Evolutionary conservation across 306 rosid genomes (phyloP).

Genomic region (Ammopiptanthus mongolicus): DNA sequence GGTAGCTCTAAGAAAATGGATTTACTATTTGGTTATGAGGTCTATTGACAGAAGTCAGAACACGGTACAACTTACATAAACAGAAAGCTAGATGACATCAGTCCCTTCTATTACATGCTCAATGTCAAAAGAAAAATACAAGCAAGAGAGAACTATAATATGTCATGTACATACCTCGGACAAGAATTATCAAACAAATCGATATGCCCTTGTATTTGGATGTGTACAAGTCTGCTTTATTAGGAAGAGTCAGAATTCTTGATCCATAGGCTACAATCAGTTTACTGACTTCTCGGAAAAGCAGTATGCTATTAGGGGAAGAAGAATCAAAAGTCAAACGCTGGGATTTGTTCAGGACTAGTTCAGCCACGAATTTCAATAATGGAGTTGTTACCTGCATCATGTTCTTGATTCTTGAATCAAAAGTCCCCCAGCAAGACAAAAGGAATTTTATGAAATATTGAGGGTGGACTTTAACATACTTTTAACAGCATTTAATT

Average conservation of each 20-base stretch:
- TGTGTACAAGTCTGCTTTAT: constrained; percentile 65
- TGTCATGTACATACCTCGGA: constrained; percentile 50
- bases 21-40: background rate
- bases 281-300: constrained; percentile 95
- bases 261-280: constrained; percentile 81
- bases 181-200: constrained; percentile 70
- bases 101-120: background rate
- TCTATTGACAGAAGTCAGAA: background rate
- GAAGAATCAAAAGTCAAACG: constrained; percentile 79
- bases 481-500: background rate
- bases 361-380: constrained; percentile 76
- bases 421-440: background rate
- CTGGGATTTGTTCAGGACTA: constrained; percentile 76
- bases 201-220: constrained; percentile 90
- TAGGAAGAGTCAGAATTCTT: constrained; percentile 66
- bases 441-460: background rate
- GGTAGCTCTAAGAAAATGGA: background rate
- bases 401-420: constrained; percentile 17
- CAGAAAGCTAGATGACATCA: background rate
- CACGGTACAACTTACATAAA: background rate
- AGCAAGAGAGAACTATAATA: background rate
- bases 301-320: constrained; percentile 91
- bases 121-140: background rate
- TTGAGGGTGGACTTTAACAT: background rate
- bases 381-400: constrained; percentile 81